phyloP scores from a whole-genome alignment of 495 filamentous ascomycete genomes.

The Clohesyomyces aquaticus region DNA sequence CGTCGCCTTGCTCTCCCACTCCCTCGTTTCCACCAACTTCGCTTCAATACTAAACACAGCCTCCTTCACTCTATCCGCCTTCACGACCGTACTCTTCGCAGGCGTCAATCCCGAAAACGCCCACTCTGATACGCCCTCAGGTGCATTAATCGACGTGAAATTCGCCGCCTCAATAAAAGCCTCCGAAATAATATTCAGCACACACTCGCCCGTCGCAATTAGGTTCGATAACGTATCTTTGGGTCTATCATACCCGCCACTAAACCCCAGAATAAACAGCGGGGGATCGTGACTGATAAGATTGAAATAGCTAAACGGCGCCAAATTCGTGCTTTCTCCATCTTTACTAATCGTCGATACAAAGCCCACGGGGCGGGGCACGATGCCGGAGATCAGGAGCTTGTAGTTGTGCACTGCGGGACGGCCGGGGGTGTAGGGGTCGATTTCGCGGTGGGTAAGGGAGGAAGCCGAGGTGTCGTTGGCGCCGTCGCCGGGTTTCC shows the following conservation, averaged over 20 bases:
- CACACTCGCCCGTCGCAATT: slow-evolving; percentile 65
- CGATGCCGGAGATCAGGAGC: slow-evolving; percentile 82
- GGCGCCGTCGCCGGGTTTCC: slow-evolving; percentile 77
- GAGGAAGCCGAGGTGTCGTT: slow-evolving; percentile 63
- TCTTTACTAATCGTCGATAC: slow-evolving; percentile 63
- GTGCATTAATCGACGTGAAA: slow-evolving; percentile 72
- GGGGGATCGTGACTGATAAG: slow-evolving; percentile 89
- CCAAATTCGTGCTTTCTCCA: slow-evolving; percentile 69
- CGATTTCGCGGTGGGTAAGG: slow-evolving; percentile 73
- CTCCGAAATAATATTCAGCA: slow-evolving; percentile 82
- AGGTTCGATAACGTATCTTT: slow-evolving; percentile 85
- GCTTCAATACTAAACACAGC: slow-evolving; percentile 81
- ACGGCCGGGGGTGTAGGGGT: slow-evolving; percentile 76
- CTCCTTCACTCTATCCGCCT: slow-evolving; percentile 75
- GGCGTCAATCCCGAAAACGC: slow-evolving; percentile 74
- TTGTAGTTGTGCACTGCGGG: slow-evolving; percentile 81
- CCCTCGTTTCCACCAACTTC: slow-evolving; percentile 70
- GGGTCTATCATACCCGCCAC: slow-evolving; percentile 50
- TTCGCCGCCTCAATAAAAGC: slow-evolving; percentile 89
- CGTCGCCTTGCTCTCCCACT: slow-evolving; percentile 70
- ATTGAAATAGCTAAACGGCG: slow-evolving; percentile 85
- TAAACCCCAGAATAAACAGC: slow-evolving; percentile 79
- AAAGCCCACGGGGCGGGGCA: slow-evolving; percentile 77
- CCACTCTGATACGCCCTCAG: slow-evolving; percentile 83
- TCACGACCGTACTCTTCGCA: slow-evolving; percentile 66